These are phyloP conservation scores for Apium graveolens DNA, from an alignment of 129 eudicot species.

Conservation along the genomic window DNA sequence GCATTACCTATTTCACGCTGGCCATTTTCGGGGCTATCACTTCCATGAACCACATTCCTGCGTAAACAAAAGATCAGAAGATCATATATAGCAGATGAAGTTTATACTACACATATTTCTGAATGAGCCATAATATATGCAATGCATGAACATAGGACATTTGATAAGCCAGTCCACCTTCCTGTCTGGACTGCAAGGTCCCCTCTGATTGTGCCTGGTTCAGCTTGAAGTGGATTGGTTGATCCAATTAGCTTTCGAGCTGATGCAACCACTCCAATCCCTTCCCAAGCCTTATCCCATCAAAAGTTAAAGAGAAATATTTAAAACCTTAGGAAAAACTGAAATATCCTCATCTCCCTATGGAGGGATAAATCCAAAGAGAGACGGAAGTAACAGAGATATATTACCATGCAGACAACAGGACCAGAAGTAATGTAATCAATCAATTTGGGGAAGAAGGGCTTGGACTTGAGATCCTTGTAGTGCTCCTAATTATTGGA, in stretches of 20 bases:
- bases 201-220: slow-evolving; percentile 99
- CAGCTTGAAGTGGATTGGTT: slow-evolving; percentile 94
- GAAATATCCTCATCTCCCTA: background rate
- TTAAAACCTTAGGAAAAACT: background rate
- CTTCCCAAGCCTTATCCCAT: slow-evolving; percentile 85
- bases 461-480: slow-evolving; percentile 76
- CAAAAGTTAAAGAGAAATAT: slow-evolving; percentile 8
- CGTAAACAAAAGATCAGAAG: slow-evolving; percentile 11
- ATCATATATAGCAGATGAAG: background rate
- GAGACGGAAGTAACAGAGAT: slow-evolving; percentile 3
- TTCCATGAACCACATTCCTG: slow-evolving; percentile 98
- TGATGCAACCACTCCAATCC: slow-evolving; percentile 90
- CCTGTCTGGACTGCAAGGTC: slow-evolving; percentile 96
- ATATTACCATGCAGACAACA: slow-evolving; percentile 90
- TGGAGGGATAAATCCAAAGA: background rate
- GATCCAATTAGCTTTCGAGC: slow-evolving; percentile 93
- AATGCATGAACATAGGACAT: background rate
- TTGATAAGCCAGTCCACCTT: slow-evolving; percentile 39
- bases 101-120: background rate
- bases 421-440: slow-evolving; percentile 92
- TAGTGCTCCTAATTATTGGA: slow-evolving; percentile 58
- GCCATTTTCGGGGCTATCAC: slow-evolving; percentile 98
- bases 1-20: slow-evolving; percentile 83
- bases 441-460: slow-evolving; percentile 84
- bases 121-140: background rate